phyloP scores from a whole-genome alignment of 169 alveolate species.

The Plasmodium cynomolgi region DNA sequence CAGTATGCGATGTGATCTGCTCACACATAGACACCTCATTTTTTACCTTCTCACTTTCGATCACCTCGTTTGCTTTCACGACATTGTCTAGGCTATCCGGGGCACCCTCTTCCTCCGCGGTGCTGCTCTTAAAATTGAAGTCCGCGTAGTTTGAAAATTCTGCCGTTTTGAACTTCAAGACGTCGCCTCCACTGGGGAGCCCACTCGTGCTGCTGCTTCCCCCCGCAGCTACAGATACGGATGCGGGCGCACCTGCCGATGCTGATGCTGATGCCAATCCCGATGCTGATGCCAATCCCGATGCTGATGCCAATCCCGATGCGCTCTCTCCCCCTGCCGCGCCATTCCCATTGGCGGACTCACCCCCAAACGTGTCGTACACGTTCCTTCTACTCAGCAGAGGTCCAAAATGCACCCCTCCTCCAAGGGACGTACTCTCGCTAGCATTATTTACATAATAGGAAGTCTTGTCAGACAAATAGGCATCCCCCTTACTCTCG shows the following conservation, averaged over 20 bases:
- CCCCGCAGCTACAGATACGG: neutral
- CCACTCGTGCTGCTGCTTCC: neutral
- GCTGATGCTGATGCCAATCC: neutral
- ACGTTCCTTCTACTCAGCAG: neutral
- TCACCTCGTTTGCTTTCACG: neutral
- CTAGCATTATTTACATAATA: neutral
- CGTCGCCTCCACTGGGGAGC: neutral
- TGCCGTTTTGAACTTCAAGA: neutral
- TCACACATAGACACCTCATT: constrained; percentile 35
- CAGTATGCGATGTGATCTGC: constrained; percentile 64
- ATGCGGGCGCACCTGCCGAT: neutral
- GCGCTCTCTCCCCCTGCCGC: neutral
- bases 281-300: neutral
- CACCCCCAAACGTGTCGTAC: neutral
- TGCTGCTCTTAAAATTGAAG: neutral
- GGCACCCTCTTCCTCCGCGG: neutral
- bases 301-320: neutral
- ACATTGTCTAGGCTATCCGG: neutral
- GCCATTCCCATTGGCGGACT: neutral
- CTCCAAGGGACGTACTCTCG: neutral
- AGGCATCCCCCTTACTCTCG: constrained; percentile 1
- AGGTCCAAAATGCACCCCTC: neutral
- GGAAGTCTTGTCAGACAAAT: neutral
- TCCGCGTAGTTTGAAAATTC: neutral
- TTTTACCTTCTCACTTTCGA: constrained; percentile 16